Conservation (phyloP, 768 basidiomycete species). For the Mycena belliarum region DNA sequence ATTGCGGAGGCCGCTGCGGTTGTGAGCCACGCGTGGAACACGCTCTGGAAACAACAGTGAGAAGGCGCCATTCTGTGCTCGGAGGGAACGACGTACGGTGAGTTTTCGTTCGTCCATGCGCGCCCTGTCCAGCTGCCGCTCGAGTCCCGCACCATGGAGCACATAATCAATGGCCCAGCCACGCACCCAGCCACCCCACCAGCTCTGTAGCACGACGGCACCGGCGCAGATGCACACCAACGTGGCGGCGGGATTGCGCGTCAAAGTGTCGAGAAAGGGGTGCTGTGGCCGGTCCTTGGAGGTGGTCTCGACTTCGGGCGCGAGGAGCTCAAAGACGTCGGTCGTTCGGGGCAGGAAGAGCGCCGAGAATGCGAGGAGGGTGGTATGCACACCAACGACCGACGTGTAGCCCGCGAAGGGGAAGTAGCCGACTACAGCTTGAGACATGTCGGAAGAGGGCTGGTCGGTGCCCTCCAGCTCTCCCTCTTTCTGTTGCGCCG, state of each 20-base stretch:
- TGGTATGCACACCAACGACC: constrained; percentile 64
- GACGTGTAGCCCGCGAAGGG: constrained; percentile 65
- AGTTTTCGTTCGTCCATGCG: constrained; percentile 38
- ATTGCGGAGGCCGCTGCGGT: constrained; percentile 51
- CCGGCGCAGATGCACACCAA: constrained; percentile 60
- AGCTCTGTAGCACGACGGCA: constrained; percentile 53
- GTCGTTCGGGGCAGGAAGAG: constrained; percentile 72
- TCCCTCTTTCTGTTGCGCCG: background rate
- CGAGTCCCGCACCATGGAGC: constrained; percentile 41
- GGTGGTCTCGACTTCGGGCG: constrained; percentile 28
- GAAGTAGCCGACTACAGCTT: constrained; percentile 29
- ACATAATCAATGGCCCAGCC: constrained; percentile 53
- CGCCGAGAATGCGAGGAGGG: constrained; percentile 64
- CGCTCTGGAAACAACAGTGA: constrained; percentile 39
- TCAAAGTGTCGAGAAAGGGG: constrained; percentile 67
- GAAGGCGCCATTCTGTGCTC: background rate
- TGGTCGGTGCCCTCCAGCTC: background rate
- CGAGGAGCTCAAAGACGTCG: constrained; percentile 32
- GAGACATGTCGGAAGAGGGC: background rate
- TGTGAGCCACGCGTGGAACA: constrained; percentile 50
- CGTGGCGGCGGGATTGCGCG: constrained; percentile 58
- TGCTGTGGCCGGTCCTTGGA: constrained; percentile 69
- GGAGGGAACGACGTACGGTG: constrained; percentile 34
- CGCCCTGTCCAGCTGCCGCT: constrained; percentile 44
- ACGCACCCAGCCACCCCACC: constrained; percentile 74